Base-by-base conservation (phyloP, 2,329 filamentous ascomycete genomes). In the Xylaria sp. region DNA sequence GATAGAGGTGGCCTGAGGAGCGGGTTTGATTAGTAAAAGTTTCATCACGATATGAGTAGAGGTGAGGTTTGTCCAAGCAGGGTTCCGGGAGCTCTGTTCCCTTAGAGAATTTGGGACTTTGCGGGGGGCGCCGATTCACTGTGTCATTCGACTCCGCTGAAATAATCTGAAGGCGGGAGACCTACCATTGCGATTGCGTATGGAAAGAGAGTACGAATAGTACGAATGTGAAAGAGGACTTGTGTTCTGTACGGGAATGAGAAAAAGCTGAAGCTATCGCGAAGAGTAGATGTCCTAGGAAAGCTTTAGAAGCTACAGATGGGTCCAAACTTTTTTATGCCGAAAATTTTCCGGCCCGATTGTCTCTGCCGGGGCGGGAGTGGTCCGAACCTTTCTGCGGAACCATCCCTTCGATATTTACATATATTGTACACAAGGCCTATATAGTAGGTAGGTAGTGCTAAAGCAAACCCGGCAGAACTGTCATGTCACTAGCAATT, bases 1-100 rank as follows among this genome's bases (percentile, higher is more conserved):
- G 85, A 98, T 89, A 74, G 94, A 88, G 79, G 89, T 90, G 75
- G 88, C 83, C 89, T 91, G 18, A 62, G 41, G 30, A 68, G 41
- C 60, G 39, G 13, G 15, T 13, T 23, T 10, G 8, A 32, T 62
- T 36, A 68, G 66, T 23, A 57, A 45, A 36, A 12, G 23, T 43
- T 34, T 12, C 3, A 39, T 52, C 0, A 20, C 1, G 10, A 56
- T 25, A n/a, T 25, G 12, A 41, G 18, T 6, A 32, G 10, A 4
- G n/a, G n/a, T 15, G 32, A 46, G 6, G 46, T 55, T 28, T 43
- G 64, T 13, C 23, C n/a, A 30, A 23, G 15, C 39, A 56, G n/a
- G 18, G 32, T 18, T 36, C n/a, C 15, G 28, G 15, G 2, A 59
- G 45, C 36, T 57, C 34, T 25, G 28, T 52, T 57, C 30, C 28